Base-by-base conservation (phyloP, 1,284 basidiomycete species). In the Mycena sp. region DNA sequence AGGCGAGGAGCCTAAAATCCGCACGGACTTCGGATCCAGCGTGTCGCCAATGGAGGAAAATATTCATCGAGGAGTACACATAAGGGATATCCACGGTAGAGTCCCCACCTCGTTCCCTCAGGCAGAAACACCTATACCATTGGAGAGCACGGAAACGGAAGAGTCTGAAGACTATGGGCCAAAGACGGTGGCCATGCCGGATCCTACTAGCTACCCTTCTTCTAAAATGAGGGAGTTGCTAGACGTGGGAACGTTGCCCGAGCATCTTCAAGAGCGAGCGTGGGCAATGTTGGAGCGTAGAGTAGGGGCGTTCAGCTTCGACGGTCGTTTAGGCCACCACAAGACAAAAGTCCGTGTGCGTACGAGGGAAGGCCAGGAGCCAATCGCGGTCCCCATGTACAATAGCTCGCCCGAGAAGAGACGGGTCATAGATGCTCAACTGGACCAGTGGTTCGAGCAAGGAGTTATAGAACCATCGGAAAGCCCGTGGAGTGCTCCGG, bases 401-500 rank as follows among this genome's bases (percentile, higher is more conserved):
- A 22, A 11, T 2, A 54, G 52, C 22, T 83, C 81, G 2, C 81
- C 81, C 3, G 78, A 73, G 4, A 82, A 83, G 44, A 54, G 77
- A 30, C 4, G 10, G 74, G 74, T 63, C 76, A 82, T 83, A 8
- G 78, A 82, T n/a, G 69, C 78, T 18, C 80, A 82, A 59, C 62
- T 82, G 13, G 77, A 81, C 44, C 71, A 71, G 11, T 81, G 81
- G 78, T 69, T 81, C 1, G 64, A 74, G 10, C 71, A 75, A 22
- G 79, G 73, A 6, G 78, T 84, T 14, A 83, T 83, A 13, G 78
- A 82, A 69, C 77, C 77, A 5, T 83, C 80, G 1, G 63, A 72
- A 8, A 81, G 80, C 39, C 79, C 82, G 1, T 83, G 82, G 81
- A 77, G 77, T 72, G 78, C 10, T 79, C 81, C 65, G 74, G 30